phyloP scores from a whole-genome alignment of 768 basidiomycete genomes.

The Leccinum incarnatum region DNA sequence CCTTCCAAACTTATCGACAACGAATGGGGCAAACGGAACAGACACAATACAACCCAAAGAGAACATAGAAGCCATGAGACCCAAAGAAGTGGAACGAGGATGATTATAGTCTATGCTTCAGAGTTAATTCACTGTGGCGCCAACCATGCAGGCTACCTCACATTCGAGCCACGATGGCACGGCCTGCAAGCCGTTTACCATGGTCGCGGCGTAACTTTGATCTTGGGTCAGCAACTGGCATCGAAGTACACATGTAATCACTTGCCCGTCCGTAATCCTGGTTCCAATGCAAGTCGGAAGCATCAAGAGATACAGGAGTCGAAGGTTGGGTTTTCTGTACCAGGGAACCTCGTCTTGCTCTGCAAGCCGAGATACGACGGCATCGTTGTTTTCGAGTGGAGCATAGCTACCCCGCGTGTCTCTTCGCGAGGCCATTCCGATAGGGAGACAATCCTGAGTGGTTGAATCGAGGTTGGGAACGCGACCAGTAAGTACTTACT shows the following conservation, averaged over 20 bases:
- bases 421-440: conserved; percentile 5
- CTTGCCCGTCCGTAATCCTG: conserved; percentile 19
- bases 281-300: conserved; percentile 38
- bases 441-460: background rate
- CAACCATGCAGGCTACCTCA: background rate
- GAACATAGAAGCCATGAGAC: background rate
- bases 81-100: background rate
- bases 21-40: background rate
- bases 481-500: no score
- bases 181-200: background rate
- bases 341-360: conserved; percentile 52
- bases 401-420: background rate
- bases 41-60: background rate
- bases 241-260: background rate
- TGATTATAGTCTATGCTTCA: background rate
- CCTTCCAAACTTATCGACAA: background rate
- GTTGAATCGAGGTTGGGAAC: no score
- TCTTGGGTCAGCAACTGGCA: background rate
- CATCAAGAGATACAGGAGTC: conserved; percentile 52
- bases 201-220: background rate
- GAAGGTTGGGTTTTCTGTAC: conserved; percentile 60
- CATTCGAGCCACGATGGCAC: background rate
- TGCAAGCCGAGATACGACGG: conserved; percentile 17
- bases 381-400: conserved; percentile 4
- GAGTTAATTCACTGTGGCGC: background rate